phyloP scores from a whole-genome alignment of 2,329 filamentous ascomycete species.

The Aspergillus persii region DNA sequence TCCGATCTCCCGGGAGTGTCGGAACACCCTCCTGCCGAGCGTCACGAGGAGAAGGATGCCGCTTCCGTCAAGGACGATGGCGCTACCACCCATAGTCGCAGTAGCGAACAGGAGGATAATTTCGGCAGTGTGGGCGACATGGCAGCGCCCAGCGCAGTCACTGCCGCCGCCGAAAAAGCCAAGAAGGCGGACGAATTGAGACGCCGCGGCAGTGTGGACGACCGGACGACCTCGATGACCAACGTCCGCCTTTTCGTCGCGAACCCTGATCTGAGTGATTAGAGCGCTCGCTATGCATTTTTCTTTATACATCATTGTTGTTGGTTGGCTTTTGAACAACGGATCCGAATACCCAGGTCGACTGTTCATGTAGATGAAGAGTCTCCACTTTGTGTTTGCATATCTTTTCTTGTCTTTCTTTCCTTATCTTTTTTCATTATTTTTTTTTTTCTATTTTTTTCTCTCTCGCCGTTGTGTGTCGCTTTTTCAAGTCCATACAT shows the following conservation, averaged over 20 bases:
- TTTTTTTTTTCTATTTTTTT: neutral
- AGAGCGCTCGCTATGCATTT: conserved; percentile 1
- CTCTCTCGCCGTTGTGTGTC: neutral
- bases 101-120: conserved; percentile 48
- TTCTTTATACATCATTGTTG: neutral
- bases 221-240: conserved; percentile 48
- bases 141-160: conserved; percentile 42
- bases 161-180: conserved; percentile 37
- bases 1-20: conserved; percentile 43
- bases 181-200: conserved; percentile 45
- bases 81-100: conserved; percentile 30
- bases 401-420: neutral
- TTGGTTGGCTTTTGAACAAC: neutral
- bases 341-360: neutral
- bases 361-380: neutral
- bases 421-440: neutral
- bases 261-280: conserved; percentile 48
- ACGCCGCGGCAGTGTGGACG: conserved; percentile 49
- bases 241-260: conserved; percentile 47
- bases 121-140: conserved; percentile 57
- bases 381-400: neutral
- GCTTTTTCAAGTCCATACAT: neutral
- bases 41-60: conserved; percentile 26
- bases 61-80: conserved; percentile 28
- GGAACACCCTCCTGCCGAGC: conserved; percentile 36